These are phyloP conservation scores for Nakaseomyces glabratus DNA, from an alignment of 1,139 yeast species.

Conservation along the genomic window DNA sequence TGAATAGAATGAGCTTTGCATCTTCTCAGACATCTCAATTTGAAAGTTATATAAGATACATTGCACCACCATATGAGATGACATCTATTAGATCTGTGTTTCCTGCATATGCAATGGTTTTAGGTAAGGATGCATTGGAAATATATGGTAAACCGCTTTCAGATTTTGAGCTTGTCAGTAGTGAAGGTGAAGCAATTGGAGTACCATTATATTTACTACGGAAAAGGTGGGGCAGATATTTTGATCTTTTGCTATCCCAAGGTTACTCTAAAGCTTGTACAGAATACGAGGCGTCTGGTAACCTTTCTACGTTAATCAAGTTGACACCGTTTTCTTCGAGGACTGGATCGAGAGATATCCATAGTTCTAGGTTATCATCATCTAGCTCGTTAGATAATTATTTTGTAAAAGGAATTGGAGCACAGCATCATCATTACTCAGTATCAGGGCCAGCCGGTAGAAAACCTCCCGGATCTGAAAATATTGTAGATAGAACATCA, in stretches of 20 bases:
- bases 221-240: constrained; percentile 69
- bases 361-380: constrained; percentile 13
- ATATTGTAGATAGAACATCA: neutral
- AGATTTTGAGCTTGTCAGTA: constrained; percentile 61
- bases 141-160: constrained; percentile 54
- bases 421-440: constrained; percentile 2
- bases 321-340: constrained; percentile 15
- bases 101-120: constrained; percentile 66
- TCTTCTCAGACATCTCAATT: constrained; percentile 33
- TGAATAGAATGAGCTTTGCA: constrained; percentile 13
- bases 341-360: constrained; percentile 8
- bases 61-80: constrained; percentile 59
- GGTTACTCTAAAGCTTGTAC: constrained; percentile 43
- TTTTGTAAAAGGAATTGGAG: constrained; percentile 9
- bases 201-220: constrained; percentile 51
- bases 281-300: constrained; percentile 16
- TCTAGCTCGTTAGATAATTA: constrained; percentile 32
- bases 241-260: constrained; percentile 49
- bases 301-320: constrained; percentile 13
- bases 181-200: constrained; percentile 57
- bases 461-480: constrained; percentile 2
- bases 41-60: constrained; percentile 66
- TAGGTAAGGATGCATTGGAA: constrained; percentile 67
- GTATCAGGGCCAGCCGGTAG: constrained; percentile 4
- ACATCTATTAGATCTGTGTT: constrained; percentile 60